A percentile compares a stretch with the other conserved stretches of the same genome.
Evolutionary conservation across 192 early-diverging fungal species (phyloP).

Genomic region (Backusella tuberculispora): DNA sequence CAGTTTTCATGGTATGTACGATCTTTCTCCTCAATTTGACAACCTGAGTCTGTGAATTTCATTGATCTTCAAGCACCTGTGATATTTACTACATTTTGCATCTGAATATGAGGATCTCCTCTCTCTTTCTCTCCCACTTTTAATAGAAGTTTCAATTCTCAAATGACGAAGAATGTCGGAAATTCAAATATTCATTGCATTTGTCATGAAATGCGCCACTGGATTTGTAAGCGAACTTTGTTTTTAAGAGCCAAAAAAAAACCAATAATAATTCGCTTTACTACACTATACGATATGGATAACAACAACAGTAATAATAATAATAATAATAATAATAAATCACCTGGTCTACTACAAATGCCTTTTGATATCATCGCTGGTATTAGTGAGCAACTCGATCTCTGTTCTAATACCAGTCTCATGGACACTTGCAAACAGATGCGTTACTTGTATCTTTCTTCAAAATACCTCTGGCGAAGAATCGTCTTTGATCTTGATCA

Average conservation of each 20-base stretch:
- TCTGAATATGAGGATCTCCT: no score
- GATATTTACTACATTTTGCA: no score
- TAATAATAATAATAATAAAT: not conserved
- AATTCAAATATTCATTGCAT: not conserved
- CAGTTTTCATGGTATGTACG: no score
- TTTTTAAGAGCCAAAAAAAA: not conserved
- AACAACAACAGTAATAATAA: not conserved
- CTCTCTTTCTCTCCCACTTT: no score
- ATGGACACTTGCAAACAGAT: slow-evolving; percentile 50
- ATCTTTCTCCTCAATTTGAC: no score
- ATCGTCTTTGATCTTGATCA: slow-evolving; percentile 44
- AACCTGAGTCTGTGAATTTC: no score
- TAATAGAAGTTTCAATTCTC: no score
- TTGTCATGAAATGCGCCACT: slow-evolving; percentile 3
- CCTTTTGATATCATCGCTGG: slow-evolving; percentile 47
- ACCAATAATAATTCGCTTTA: not conserved
- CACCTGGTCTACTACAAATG: slow-evolving; percentile 19
- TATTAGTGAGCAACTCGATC: slow-evolving; percentile 47
- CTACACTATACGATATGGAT: not conserved
- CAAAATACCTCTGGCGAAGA: slow-evolving; percentile 44
- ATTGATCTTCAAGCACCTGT: no score
- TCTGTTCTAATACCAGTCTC: slow-evolving; percentile 46
- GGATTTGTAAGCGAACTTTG: not conserved
- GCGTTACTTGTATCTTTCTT: slow-evolving; percentile 45
- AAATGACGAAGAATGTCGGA: no score